These are phyloP conservation scores for Rosa multiflora DNA, from an alignment of 306 rosid species.

Conservation along the genomic window DNA sequence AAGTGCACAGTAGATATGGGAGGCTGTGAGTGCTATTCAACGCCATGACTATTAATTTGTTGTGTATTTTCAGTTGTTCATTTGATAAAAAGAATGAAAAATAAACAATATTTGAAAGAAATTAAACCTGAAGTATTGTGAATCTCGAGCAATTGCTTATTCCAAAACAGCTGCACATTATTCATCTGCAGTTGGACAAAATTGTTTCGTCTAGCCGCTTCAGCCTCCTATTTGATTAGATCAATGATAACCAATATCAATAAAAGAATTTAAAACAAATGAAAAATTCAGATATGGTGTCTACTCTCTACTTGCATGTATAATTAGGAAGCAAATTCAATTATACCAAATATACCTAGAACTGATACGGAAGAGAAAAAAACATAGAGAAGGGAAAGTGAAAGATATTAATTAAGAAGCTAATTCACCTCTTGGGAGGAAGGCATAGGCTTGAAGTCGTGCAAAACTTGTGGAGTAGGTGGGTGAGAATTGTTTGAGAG, in stretches of 20 bases:
- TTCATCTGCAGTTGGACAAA: slow-evolving; percentile 18
- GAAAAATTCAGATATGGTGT: background rate
- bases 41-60: too few relatives aligned
- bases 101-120: background rate
- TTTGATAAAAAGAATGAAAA: too few relatives aligned
- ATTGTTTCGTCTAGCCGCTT: background rate
- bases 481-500: background rate
- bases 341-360: too few relatives aligned
- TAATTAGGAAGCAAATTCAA: background rate
- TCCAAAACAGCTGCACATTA: slow-evolving; percentile 26
- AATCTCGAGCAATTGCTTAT: slow-evolving; percentile 20
- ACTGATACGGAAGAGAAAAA: background rate
- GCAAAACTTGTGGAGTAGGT: background rate
- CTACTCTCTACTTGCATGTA: background rate
- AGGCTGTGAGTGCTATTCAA: too few relatives aligned
- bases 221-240: slow-evolving; percentile 1
- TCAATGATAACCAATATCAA: background rate
- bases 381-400: background rate
- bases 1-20: too few relatives aligned
- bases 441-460: background rate
- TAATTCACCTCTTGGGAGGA: slow-evolving; percentile 9
- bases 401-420: background rate
- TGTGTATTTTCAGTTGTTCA: too few relatives aligned
- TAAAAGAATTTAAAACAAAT: background rate
- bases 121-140: slow-evolving; percentile 26